Base-by-base conservation (phyloP, 208 protist species). In the Leishmania arabica region DNA sequence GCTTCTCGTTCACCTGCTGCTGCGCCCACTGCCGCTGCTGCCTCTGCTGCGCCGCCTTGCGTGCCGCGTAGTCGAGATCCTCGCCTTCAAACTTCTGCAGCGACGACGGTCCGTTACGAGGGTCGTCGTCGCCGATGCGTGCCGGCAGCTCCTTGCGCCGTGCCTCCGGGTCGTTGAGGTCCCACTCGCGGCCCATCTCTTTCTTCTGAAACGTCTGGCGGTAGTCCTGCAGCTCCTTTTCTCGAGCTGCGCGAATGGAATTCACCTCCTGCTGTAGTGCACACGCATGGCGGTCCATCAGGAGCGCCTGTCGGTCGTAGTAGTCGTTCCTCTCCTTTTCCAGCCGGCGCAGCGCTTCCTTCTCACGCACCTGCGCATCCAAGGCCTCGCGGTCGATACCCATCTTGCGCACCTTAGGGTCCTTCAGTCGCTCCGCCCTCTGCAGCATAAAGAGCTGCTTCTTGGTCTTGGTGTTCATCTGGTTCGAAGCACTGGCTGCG, bases 1-100 rank as follows among this genome's bases (percentile, higher is more conserved):
- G 84, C 86, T 98, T 98, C 83, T 98, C 95, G 24, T 98, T 93
- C 62, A 92, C 78, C 80, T 98, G 95, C 88, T 97, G 90, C 84
- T 90, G 72, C 11, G 92, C 90, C 95, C 96, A 98, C 21, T 90
- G 75, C 27, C 88, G 90, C 84, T 97, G 92, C 88, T 99, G 95
- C 8, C 78, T 83, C 84, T 97, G 92, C 86, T 99, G 97, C 0
- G 89, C 89, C 6, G 77, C 54, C 45, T 89, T 86, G 64, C 97
- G 92, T 49, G 92, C 86, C 2, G 73, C 73, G 69, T 81, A 91
- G 84, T 97, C 95, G 31, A 99, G 84, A 75, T 99, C 96, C 85
- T 99, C 97, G 42, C 97, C 97, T 68, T 97, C 91, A 78, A 99
- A 97, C 80, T 94, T 96, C 85, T 99, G 97, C 65, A 97, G 71